phyloP scores from a whole-genome alignment of 148 eudicot species.

The Cornus controversa region DNA sequence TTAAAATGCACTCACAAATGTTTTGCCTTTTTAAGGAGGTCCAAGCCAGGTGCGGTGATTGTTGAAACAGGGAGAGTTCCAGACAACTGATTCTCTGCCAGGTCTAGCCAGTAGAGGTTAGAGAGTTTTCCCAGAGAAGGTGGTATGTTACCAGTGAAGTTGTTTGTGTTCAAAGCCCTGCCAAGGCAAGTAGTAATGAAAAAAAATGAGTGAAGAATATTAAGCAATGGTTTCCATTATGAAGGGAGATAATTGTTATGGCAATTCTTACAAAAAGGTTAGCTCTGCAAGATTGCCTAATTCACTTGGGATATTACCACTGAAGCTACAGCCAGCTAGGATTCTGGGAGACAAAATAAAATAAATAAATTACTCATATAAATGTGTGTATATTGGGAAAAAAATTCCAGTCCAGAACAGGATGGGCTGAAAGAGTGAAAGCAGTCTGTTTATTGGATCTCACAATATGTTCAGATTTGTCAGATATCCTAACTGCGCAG shows the following conservation, averaged over 20 bases:
- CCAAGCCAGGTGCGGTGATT: slow-evolving; percentile 55
- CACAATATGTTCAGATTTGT: slow-evolving; percentile 64
- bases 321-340: slow-evolving; percentile 89
- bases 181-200: background rate
- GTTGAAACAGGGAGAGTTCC: slow-evolving; percentile 82
- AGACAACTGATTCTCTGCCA: slow-evolving; percentile 80
- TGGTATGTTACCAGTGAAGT: slow-evolving; percentile 82
- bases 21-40: slow-evolving; percentile 64
- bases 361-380: background rate
- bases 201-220: background rate
- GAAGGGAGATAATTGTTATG: background rate
- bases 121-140: slow-evolving; percentile 75
- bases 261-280: slow-evolving; percentile 62
- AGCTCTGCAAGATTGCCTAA: slow-evolving; percentile 68
- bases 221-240: background rate
- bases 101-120: slow-evolving; percentile 81
- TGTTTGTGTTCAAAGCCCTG: slow-evolving; percentile 89
- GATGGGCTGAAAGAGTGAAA: background rate
- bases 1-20: slow-evolving; percentile 67
- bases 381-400: background rate
- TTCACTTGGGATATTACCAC: slow-evolving; percentile 74
- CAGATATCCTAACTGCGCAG: slow-evolving; percentile 74
- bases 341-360: slow-evolving; percentile 47
- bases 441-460: slow-evolving; percentile 21
- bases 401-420: background rate